Percentiles rank a stretch among this genome's conserved stretches.
phyloP scores from a whole-genome alignment of 2,329 filamentous ascomycete genomes.

The Lasiodiplodia sp. region DNA sequence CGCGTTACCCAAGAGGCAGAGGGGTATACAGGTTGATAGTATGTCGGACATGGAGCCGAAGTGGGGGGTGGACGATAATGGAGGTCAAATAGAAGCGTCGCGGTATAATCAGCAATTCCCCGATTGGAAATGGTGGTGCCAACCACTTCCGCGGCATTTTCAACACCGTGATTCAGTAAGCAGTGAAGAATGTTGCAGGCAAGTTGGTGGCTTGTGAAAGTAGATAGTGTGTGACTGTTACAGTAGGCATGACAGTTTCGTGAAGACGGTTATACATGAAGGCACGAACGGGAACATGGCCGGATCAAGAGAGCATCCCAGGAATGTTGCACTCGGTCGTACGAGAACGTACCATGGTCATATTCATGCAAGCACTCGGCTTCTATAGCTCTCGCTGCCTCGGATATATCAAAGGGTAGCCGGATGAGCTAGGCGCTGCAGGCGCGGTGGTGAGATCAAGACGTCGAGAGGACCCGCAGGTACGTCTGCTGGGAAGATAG shows the following conservation, averaged over 20 bases:
- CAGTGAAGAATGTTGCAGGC: neutral
- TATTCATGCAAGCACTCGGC: neutral
- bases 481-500: neutral
- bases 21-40: neutral
- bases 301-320: too few species aligned
- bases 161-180: neutral
- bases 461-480: neutral
- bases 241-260: neutral
- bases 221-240: neutral
- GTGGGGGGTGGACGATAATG: neutral
- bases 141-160: neutral
- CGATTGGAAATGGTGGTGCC: neutral
- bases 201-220: neutral
- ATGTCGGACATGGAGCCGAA: neutral
- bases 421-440: constrained; percentile 3
- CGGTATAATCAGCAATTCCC: neutral
- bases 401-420: neutral
- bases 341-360: neutral
- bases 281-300: too few species aligned
- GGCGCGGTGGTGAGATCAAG: constrained; percentile 11
- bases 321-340: too few species aligned
- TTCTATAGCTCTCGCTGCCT: neutral
- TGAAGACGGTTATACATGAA: too few species aligned
- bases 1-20: too few species aligned
- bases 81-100: constrained; percentile 2